Conservation (phyloP, 352 stramenopile genomes). For the Pythium utonaiense region DNA sequence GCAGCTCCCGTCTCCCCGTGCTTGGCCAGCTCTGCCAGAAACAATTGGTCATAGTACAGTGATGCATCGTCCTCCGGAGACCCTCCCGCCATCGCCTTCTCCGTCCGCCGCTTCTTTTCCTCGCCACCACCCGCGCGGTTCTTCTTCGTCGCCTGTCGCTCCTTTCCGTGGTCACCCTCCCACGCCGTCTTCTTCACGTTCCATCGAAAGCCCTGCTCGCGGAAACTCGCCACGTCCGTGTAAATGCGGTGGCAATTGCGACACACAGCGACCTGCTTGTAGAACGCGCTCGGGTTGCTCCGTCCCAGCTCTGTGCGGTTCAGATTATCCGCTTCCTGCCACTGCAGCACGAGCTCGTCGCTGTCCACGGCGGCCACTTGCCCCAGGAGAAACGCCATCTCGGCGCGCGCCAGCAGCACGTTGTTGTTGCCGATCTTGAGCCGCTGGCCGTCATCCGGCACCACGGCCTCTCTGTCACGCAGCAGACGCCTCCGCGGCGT, state of each 20-base stretch:
- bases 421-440: constrained; percentile 80
- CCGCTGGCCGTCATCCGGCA: constrained; percentile 46
- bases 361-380: background rate
- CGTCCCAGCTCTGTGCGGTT: constrained; percentile 61
- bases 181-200: constrained; percentile 19
- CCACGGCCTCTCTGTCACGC: background rate
- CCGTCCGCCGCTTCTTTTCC: constrained; percentile 10
- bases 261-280: constrained; percentile 76
- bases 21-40: constrained; percentile 62
- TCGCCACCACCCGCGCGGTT: background rate
- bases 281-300: constrained; percentile 62
- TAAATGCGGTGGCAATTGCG: constrained; percentile 75
- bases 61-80: constrained; percentile 19
- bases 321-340: constrained; percentile 64
- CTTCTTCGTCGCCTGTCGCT: background rate
- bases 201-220: constrained; percentile 46
- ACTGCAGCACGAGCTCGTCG: constrained; percentile 36
- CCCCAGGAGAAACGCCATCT: constrained; percentile 46
- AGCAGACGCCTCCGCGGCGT: background rate
- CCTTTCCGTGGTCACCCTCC: background rate
- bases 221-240: constrained; percentile 43
- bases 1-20: constrained; percentile 26
- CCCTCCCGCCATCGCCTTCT: background rate
- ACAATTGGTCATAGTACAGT: constrained; percentile 33
- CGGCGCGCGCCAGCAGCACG: constrained; percentile 54